These are phyloP conservation scores for Kwoniella bestiolae DNA, from an alignment of 768 basidiomycete species.

Conservation along the genomic window DNA sequence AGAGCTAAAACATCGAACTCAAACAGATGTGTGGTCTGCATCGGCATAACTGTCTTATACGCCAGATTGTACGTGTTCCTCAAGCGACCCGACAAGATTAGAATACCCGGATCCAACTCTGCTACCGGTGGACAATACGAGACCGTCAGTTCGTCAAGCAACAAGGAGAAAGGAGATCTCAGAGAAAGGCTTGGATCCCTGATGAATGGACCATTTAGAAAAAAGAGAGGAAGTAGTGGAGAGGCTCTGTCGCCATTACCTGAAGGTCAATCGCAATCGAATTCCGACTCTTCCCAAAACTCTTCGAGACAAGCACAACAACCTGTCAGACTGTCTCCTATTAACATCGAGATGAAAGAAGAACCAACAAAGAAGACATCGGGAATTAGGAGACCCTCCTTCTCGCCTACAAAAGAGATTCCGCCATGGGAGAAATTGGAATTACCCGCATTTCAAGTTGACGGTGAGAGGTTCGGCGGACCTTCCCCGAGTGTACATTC, in stretches of 20 bases:
- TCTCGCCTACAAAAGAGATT: slow-evolving; percentile 30
- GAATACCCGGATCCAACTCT: slow-evolving; percentile 42
- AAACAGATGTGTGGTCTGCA: slow-evolving; percentile 43
- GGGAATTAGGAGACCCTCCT: background rate
- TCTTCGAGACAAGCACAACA: no score
- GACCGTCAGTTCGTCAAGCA: slow-evolving; percentile 11
- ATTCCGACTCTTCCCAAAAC: background rate
- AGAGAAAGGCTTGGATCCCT: slow-evolving; percentile 9
- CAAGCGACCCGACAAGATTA: slow-evolving; percentile 57
- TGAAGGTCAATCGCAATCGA: background rate
- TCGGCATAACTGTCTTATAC: slow-evolving; percentile 53
- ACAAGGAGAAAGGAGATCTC: background rate
- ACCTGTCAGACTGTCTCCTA: no score
- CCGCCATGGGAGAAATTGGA: slow-evolving; percentile 57
- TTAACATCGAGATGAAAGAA: background rate
- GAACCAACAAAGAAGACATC: background rate
- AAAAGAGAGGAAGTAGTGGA: slow-evolving; percentile 7
- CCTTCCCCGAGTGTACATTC: background rate
- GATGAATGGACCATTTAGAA: slow-evolving; percentile 3
- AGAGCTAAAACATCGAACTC: no score
- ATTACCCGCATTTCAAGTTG: slow-evolving; percentile 54
- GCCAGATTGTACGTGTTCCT: slow-evolving; percentile 57
- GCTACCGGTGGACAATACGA: slow-evolving; percentile 18
- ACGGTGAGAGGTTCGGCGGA: slow-evolving; percentile 48
- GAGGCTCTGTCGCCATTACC: background rate